Evolutionary conservation across 331 rosid genomes (phyloP), one percentile per base, ranked within the genome.

Genomic region (Rhamnella rubrinervis): DNA sequence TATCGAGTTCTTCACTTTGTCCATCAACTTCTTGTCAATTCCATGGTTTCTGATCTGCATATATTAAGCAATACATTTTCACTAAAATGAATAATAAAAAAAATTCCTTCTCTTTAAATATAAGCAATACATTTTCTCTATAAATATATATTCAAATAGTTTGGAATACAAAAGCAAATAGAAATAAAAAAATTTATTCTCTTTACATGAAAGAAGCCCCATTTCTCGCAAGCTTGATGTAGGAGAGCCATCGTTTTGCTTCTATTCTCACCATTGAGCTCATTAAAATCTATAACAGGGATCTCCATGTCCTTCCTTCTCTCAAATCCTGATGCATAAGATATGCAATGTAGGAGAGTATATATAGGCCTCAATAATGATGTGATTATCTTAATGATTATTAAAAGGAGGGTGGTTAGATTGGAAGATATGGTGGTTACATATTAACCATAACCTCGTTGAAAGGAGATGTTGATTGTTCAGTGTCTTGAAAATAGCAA

Each of bases 11-110:
- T 89, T 89, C 82, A 86, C 90, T 75, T 82, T 86, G 66, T 83
- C 89, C 90, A 89, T 77, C 80, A 89, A 60, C 6, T 59, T 25
- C 6, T 68, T 31, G 46, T 89, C 90, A 68, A 89, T 73, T 38
- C 87, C 90, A 62, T 89, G 96, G 71, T 84, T 89, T 71, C 78
- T 89, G 38, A 89, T 70, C 96, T 89, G 84, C 81, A 74, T 28
- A 40, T 39, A 8, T 55, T 66, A 18, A 16, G 20, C 23, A 50
- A 58, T n/a, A 37, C 59, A 41, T 47, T 8, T 46, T 18, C 63
- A 55, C 53, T 47, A 15, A 52, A 12, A 28, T 15, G 52, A 44
- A 10, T 10, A 44, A 11, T 23, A 23, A 23, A 23, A 23, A 23
- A 23, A 23, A 23, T 23, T 23, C 23, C 23, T 23, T 23, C 23